phyloP scores from a whole-genome alignment of 371 early-diverging fungal genomes.

The Mucor irregularis region DNA sequence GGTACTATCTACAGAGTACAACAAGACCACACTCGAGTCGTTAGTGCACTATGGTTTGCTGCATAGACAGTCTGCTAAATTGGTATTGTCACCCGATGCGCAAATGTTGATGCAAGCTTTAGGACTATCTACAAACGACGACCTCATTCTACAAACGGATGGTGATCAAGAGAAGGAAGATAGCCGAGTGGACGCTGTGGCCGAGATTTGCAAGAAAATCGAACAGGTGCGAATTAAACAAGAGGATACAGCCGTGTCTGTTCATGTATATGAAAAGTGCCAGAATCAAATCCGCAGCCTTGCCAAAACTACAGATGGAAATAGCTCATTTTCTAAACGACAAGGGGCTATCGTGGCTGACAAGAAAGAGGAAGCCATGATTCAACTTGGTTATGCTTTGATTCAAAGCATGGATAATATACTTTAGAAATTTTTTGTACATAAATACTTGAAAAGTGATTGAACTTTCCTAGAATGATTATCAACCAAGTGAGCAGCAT shows the following conservation, averaged over 20 bases:
- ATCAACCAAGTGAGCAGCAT: too few relatives aligned
- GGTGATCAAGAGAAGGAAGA: background rate
- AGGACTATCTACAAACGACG: slow-evolving; percentile 31
- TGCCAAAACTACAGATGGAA: slow-evolving; percentile 13
- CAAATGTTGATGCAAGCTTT: slow-evolving; percentile 33
- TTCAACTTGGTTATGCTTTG: slow-evolving; percentile 30
- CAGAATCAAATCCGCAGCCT: slow-evolving; percentile 33
- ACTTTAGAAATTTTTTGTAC: background rate
- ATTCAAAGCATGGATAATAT: slow-evolving; percentile 23
- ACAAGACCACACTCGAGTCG: slow-evolving; percentile 16
- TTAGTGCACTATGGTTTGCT: slow-evolving; percentile 24
- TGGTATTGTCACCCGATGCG: slow-evolving; percentile 29
- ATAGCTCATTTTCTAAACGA: slow-evolving; percentile 21
- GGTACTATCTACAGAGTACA: slow-evolving; percentile 33
- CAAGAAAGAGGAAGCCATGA: slow-evolving; percentile 33
- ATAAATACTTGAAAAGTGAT: too few relatives aligned
- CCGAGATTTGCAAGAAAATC: slow-evolving; percentile 27
- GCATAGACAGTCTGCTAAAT: slow-evolving; percentile 15
- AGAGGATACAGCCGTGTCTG: slow-evolving; percentile 12
- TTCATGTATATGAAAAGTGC: slow-evolving; percentile 28
- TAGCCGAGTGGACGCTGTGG: slow-evolving; percentile 3
- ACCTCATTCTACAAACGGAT: slow-evolving; percentile 12
- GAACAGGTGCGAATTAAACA: slow-evolving; percentile 25
- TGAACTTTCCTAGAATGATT: too few relatives aligned
- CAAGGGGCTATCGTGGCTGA: slow-evolving; percentile 18